Percentiles rank a stretch among this genome's conserved stretches.
Evolutionary conservation across 164 flowering plant genomes (phyloP).

Genomic region (Houttuynia cordata): DNA sequence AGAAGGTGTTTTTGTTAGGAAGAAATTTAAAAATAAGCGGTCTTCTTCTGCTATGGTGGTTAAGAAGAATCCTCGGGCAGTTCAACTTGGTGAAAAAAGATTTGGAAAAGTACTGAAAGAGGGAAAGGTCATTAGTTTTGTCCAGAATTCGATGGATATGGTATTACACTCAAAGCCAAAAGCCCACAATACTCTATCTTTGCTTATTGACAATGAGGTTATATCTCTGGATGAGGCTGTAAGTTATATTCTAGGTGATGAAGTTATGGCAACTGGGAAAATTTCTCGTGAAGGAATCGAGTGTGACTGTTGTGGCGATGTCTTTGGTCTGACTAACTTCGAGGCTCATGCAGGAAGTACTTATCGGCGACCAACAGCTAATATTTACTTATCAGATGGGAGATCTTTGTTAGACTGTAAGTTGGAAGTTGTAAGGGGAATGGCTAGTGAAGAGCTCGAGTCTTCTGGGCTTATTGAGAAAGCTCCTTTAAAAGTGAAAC

Average conservation of each 20-base stretch:
- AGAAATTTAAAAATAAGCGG: not conserved
- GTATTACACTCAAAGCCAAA: not conserved
- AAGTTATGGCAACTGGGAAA: not conserved
- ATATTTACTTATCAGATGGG: not conserved
- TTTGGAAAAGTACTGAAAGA: conserved; percentile 1
- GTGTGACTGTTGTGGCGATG: not conserved
- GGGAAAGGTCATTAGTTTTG: conserved; percentile 1
- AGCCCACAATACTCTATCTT: not conserved
- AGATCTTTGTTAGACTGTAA: conserved; percentile 2
- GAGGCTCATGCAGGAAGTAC: not conserved
- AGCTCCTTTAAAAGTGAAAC: conserved; percentile 8
- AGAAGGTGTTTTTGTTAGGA: conserved; percentile 2
- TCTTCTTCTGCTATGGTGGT: conserved; percentile 1
- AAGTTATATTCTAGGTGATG: not conserved
- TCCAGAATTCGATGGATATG: not conserved
- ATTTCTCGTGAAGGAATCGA: not conserved
- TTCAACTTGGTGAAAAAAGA: not conserved
- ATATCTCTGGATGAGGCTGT: not conserved
- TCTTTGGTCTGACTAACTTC: not conserved
- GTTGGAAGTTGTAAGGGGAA: conserved; percentile 1
- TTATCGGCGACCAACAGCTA: not conserved
- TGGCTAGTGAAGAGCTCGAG: not conserved
- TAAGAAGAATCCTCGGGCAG: not conserved
- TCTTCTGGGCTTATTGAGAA: not conserved
- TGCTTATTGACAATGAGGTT: not conserved